Evolutionary conservation across 257 asterid species (phyloP).

Genomic region (Perilla frutescens): DNA sequence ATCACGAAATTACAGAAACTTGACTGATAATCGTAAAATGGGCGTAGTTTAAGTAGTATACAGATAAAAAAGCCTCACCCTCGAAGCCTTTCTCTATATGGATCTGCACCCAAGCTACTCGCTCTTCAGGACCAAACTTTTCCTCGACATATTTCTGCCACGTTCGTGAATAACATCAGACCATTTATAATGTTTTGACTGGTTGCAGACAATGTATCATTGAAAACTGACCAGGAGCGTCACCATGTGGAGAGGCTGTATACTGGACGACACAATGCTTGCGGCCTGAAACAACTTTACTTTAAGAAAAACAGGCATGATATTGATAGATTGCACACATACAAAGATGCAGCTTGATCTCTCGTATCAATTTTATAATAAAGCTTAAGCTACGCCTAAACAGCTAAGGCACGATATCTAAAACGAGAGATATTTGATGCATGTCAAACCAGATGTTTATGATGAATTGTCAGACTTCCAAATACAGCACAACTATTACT

Average conservation of each 20-base stretch:
- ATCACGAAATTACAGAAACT: too few relatives aligned
- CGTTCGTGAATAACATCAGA: slow-evolving; percentile 18
- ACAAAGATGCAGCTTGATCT: neutral
- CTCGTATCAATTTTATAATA: neutral
- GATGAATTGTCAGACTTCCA: neutral
- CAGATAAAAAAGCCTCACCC: slow-evolving; percentile 48
- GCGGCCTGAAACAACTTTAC: slow-evolving; percentile 56
- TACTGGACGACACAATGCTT: slow-evolving; percentile 70
- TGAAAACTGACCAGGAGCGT: slow-evolving; percentile 55
- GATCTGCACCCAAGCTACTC: slow-evolving; percentile 50
- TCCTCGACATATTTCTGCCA: slow-evolving; percentile 63
- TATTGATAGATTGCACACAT: neutral
- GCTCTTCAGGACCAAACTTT: slow-evolving; percentile 61
- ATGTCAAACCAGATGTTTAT: too few relatives aligned
- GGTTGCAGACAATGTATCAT: neutral
- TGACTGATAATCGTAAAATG: too few relatives aligned
- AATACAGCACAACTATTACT: too few relatives aligned
- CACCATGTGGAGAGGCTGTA: slow-evolving; percentile 83
- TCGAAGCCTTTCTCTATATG: slow-evolving; percentile 61
- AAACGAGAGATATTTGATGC: slow-evolving; percentile 6
- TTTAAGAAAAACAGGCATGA: neutral
- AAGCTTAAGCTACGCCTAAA: neutral
- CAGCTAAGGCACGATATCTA: neutral
- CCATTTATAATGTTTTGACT: slow-evolving; percentile 3
- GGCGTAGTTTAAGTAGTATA: neutral